Conservation (phyloP, 768 basidiomycete species). For the Austroboletus eburneus region DNA sequence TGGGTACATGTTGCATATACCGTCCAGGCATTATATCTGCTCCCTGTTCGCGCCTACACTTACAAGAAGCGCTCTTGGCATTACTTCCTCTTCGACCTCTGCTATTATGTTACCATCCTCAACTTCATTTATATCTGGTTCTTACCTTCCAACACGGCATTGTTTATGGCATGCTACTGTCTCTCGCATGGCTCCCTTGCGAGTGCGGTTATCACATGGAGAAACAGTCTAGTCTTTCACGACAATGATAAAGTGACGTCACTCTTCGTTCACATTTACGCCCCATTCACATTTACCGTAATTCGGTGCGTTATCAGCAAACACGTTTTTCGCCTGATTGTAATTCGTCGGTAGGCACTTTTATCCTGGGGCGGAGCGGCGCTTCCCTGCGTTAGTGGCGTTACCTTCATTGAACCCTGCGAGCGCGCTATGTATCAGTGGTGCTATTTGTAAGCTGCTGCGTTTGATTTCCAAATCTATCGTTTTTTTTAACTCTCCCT, state of each 20-base stretch:
- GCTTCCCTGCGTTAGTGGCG: slow-evolving; percentile 81
- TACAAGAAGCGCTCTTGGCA: slow-evolving; percentile 95
- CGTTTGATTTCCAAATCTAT: slow-evolving; percentile 8
- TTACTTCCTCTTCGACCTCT: slow-evolving; percentile 90
- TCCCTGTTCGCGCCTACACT: slow-evolving; percentile 75
- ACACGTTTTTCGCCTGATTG: not conserved
- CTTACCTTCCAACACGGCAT: slow-evolving; percentile 65
- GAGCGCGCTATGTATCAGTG: slow-evolving; percentile 71
- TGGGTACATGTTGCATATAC: slow-evolving; percentile 91
- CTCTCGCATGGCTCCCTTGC: slow-evolving; percentile 88
- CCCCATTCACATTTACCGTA: slow-evolving; percentile 86
- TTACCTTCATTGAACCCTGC: slow-evolving; percentile 69
- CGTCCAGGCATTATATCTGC: slow-evolving; percentile 66
- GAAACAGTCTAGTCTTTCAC: slow-evolving; percentile 97
- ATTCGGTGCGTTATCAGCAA: slow-evolving; percentile 57
- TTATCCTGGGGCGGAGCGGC: slow-evolving; percentile 71
- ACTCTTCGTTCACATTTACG: slow-evolving; percentile 92
- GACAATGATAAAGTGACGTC: slow-evolving; percentile 95
- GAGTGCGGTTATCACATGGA: slow-evolving; percentile 96
- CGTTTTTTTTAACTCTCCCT: slow-evolving; percentile 5
- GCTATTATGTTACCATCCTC: slow-evolving; percentile 91
- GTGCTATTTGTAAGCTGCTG: slow-evolving; percentile 68
- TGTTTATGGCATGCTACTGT: slow-evolving; percentile 92
- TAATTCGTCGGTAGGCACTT: slow-evolving; percentile 59
- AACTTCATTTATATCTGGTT: slow-evolving; percentile 92